Evolutionary conservation across 805 yeast genomes (phyloP), one percentile per base, ranked within the genome.

Genomic region (Soucietia sequanensis): DNA sequence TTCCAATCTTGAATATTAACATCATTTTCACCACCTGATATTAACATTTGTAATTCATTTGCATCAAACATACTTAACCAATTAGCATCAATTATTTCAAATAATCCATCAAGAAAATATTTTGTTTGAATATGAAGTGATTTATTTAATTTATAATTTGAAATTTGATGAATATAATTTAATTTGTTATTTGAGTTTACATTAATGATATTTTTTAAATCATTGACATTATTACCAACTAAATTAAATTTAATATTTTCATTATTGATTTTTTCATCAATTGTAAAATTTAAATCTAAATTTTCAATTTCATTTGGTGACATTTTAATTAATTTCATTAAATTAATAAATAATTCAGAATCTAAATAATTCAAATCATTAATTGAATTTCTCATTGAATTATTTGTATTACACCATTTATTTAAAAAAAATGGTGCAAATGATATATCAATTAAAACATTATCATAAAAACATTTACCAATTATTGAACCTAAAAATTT

Each of bases 41-140:
- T 79, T n/a, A 91, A 65, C 69, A 80, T 78, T 54, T 89, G 95
- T 11, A 93, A 59, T 51, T 93, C 98, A 23, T 65, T 65, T 0
- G 95, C 81, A 50, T 86, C 87, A 62, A 91, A 93, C 82, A 91
- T 78, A 16, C 75, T 74, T 30, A 91, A 65, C 96, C 96, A 88
- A 24, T 70, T 70, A 2, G 81, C 78, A 8, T 80, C 70, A 18
- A 93, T 79, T 13, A 91, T 66, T 37, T 74, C 75, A 44, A 72
- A 75, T 31, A 93, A 54, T 0, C 99, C 99, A 10, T 68, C 72
- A 23, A 90, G 60, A 52, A 87, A 84, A 26, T 72, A 67, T 21
- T 66, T 65, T 1, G 86, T 74, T 47, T 81, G 91, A 2, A 72
- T 52, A n/a, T 69, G 59, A 15, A 83, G 63, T 11, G 76, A 68